Percentiles rank a stretch among this genome's conserved stretches.
phyloP scores from a whole-genome alignment of 2,329 filamentous ascomycete genomes.

The Calonectria multiphialidica region DNA sequence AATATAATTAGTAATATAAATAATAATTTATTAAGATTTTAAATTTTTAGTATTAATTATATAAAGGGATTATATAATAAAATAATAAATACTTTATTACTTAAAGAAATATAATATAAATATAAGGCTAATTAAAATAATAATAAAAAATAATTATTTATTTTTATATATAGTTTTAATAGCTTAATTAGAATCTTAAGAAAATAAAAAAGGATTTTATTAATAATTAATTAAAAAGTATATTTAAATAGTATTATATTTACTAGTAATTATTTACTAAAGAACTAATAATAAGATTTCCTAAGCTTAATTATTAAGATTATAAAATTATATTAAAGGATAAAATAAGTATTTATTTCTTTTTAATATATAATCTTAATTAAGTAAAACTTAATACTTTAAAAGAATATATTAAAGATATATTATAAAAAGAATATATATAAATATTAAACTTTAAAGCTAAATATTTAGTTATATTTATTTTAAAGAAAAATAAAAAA shows the following conservation, averaged over 20 bases:
- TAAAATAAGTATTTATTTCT: too few species aligned
- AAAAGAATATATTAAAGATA: neutral
- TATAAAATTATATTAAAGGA: too few species aligned
- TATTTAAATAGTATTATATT: neutral
- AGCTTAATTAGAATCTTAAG: neutral
- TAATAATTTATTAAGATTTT: neutral
- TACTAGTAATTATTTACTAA: neutral
- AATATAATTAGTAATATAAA: neutral
- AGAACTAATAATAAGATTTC: neutral
- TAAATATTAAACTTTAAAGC: too few species aligned
- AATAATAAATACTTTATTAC: neutral
- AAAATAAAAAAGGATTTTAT: neutral
- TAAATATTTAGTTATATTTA: too few species aligned
- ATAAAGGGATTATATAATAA: neutral
- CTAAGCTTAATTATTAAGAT: neutral
- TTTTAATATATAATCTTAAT: neutral
- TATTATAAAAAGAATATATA: too few species aligned
- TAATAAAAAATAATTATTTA: too few species aligned
- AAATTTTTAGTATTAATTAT: neutral
- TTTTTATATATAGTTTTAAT: too few species aligned
- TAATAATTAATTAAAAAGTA: neutral
- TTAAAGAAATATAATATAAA: neutral
- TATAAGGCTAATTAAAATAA: too few species aligned
- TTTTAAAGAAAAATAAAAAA: neutral
- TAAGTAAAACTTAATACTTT: neutral